These are phyloP conservation scores for Clohesyomyces aquaticus DNA, from an alignment of 495 filamentous ascomycete genomes.

Conservation along the genomic window DNA sequence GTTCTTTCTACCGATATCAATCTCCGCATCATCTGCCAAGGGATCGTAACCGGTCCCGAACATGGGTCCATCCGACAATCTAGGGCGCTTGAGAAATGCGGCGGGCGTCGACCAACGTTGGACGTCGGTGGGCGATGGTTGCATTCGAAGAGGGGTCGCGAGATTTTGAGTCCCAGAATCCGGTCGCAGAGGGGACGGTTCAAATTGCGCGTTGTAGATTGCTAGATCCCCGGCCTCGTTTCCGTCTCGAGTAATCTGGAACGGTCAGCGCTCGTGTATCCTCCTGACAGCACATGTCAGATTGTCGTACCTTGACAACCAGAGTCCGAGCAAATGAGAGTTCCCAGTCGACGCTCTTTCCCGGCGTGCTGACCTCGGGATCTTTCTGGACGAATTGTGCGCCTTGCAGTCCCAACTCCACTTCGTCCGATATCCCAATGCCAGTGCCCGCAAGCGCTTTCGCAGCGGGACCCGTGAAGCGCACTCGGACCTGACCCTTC, in stretches of 20 bases:
- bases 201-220: slow-evolving; percentile 29
- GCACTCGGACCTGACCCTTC: slow-evolving; percentile 81
- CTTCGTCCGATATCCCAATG: slow-evolving; percentile 75
- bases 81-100: slow-evolving; percentile 69
- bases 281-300: background rate
- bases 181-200: slow-evolving; percentile 19
- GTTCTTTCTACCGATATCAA: slow-evolving; percentile 69
- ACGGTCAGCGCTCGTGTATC: slow-evolving; percentile 9
- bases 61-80: slow-evolving; percentile 63
- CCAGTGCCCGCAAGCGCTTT: slow-evolving; percentile 66
- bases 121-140: slow-evolving; percentile 40
- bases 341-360: slow-evolving; percentile 74
- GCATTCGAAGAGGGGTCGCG: background rate
- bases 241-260: slow-evolving; percentile 22
- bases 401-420: slow-evolving; percentile 69
- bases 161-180: too few species aligned
- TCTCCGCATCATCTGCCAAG: slow-evolving; percentile 66
- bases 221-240: slow-evolving; percentile 25
- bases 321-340: slow-evolving; percentile 63
- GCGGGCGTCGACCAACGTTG: slow-evolving; percentile 70
- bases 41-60: slow-evolving; percentile 65
- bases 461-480: slow-evolving; percentile 74
- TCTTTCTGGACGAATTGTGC: slow-evolving; percentile 52
- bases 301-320: slow-evolving; percentile 58
- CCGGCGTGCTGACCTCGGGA: slow-evolving; percentile 60